phyloP scores from a whole-genome alignment of 2,329 filamentous ascomycete genomes.

The Phaeosphaeria sp. region DNA sequence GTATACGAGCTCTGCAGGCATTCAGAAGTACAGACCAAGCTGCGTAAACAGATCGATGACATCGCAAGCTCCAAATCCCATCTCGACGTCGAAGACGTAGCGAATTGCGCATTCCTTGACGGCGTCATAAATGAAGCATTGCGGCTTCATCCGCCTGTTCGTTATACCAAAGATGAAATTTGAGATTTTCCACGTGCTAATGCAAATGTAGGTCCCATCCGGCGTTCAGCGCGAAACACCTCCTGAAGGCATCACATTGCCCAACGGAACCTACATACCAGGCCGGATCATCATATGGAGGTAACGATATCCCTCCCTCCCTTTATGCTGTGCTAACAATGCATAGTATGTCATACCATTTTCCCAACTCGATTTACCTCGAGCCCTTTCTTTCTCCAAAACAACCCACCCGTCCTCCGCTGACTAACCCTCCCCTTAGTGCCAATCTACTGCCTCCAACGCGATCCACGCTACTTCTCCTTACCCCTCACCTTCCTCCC shows the following conservation, averaged over 20 bases:
- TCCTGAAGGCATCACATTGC: constrained; percentile 37
- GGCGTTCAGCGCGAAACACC: constrained; percentile 43
- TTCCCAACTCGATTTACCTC: no score
- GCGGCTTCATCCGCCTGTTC: constrained; percentile 38
- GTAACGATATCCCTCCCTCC: no score
- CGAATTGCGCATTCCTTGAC: constrained; percentile 35
- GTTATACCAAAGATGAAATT: background rate
- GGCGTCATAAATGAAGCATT: constrained; percentile 41
- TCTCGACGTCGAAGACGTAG: constrained; percentile 34
- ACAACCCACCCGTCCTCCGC: no score
- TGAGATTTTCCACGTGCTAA: constrained; percentile 1
- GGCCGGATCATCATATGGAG: constrained; percentile 36
- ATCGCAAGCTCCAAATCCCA: constrained; percentile 22
- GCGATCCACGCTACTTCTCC: constrained; percentile 35
- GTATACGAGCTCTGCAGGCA: constrained; percentile 39
- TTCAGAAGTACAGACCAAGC: constrained; percentile 24
- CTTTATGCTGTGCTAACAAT: no score
- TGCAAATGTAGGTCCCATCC: constrained; percentile 28
- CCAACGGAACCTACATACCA: constrained; percentile 39
- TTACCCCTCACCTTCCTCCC: constrained; percentile 34
- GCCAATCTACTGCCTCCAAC: constrained; percentile 38
- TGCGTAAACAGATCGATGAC: constrained; percentile 27
- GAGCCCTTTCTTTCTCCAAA: no score
- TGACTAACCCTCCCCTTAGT: background rate
- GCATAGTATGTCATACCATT: no score